phyloP scores from a whole-genome alignment of 1,284 basidiomycete species.

The Papiliotrema laurentii region DNA sequence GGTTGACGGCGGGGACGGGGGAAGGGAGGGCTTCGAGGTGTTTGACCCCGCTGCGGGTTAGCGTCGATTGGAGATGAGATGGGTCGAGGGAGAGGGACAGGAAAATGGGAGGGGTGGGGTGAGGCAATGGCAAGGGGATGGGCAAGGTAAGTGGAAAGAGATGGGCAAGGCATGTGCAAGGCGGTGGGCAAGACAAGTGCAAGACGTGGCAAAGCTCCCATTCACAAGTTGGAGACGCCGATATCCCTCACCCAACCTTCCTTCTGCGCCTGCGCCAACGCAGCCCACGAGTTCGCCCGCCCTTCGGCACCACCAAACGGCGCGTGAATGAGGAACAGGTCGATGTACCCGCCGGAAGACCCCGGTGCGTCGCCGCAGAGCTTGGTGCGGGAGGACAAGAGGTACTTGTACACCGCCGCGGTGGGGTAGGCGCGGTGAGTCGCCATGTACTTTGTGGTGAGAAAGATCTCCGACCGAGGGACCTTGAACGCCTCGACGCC shows the following conservation, averaged over 20 bases:
- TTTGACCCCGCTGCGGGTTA: conserved; percentile 64
- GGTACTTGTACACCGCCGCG: conserved; percentile 46
- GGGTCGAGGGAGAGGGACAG: too few relatives aligned
- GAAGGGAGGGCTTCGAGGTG: conserved; percentile 71
- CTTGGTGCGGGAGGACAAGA: conserved; percentile 18
- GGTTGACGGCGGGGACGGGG: conserved; percentile 71
- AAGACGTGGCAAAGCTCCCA: neutral
- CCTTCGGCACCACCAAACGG: conserved; percentile 29
- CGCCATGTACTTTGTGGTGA: conserved; percentile 61
- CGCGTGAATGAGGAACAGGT: conserved; percentile 69
- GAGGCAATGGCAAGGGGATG: neutral
- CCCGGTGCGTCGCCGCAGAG: conserved; percentile 10
- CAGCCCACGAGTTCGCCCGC: conserved; percentile 35
- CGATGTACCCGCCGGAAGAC: conserved; percentile 60
- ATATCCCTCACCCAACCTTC: conserved; percentile 65
- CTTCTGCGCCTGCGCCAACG: conserved; percentile 45
- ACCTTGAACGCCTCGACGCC: conserved; percentile 15
- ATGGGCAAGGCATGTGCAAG: too few relatives aligned
- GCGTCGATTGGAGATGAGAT: too few relatives aligned
- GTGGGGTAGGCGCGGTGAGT: conserved; percentile 54
- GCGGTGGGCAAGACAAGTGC: neutral
- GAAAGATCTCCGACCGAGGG: conserved; percentile 37
- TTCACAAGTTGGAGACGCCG: conserved; percentile 74
- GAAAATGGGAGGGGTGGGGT: neutral
- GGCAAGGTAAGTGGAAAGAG: too few relatives aligned